phyloP scores from a whole-genome alignment of 2,329 filamentous ascomycete species.

The Cryphonectria naterciae region DNA sequence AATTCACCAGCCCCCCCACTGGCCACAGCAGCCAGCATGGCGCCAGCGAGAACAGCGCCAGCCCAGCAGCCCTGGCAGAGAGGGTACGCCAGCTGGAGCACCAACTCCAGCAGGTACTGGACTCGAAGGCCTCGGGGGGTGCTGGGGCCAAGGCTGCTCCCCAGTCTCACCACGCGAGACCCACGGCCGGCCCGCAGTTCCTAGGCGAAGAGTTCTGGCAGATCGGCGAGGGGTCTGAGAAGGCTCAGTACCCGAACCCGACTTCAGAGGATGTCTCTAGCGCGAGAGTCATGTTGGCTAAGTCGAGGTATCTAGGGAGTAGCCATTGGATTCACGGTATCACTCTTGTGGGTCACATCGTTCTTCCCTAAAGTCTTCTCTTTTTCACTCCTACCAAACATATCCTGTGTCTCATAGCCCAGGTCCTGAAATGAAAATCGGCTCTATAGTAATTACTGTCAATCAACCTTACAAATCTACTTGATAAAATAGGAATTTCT shows the following conservation, averaged over 20 bases:
- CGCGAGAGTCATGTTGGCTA: conserved; percentile 53
- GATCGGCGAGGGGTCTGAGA: background rate
- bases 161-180: conserved; percentile 46
- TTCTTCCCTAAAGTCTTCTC: conserved; percentile 1
- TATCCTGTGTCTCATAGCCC: background rate
- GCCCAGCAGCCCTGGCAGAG: conserved; percentile 44
- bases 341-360: conserved; percentile 44
- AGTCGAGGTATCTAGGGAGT: conserved; percentile 59
- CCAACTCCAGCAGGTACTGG: conserved; percentile 39
- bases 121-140: conserved; percentile 19
- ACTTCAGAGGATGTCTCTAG: conserved; percentile 22
- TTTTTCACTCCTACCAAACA: background rate
- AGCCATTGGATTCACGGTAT: conserved; percentile 61
- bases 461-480: background rate
- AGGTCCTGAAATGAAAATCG: background rate
- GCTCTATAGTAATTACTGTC: background rate
- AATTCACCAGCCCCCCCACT: background rate
- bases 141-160: conserved; percentile 37
- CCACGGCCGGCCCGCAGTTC: conserved; percentile 45
- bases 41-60: conserved; percentile 29
- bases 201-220: conserved; percentile 33
- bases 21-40: conserved; percentile 28
- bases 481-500: background rate
- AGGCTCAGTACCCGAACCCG: background rate
- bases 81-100: conserved; percentile 50